phyloP scores from a whole-genome alignment of 2,329 filamentous ascomycete genomes.

The Fusarium ambrosium region DNA sequence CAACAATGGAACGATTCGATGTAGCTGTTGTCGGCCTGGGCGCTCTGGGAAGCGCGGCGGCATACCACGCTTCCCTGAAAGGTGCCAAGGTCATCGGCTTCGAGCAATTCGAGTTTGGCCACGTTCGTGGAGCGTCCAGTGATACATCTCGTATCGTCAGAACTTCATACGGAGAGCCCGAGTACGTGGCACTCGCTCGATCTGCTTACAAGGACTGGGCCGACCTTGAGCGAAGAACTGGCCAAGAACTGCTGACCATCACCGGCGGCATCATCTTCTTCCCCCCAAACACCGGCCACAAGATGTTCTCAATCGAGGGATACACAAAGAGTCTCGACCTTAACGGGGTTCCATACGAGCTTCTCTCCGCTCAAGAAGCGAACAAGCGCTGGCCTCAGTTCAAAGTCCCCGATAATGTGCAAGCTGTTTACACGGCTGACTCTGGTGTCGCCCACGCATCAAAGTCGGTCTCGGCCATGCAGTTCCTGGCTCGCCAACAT shows the following conservation, averaged over 20 bases:
- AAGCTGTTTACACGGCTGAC: constrained; percentile 42
- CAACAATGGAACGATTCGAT: constrained; percentile 2
- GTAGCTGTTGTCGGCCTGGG: constrained; percentile 22
- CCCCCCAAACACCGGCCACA: constrained; percentile 10
- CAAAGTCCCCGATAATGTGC: constrained; percentile 19
- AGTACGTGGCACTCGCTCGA: constrained; percentile 42
- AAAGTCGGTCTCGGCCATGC: constrained; percentile 30
- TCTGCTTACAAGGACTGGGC: constrained; percentile 44
- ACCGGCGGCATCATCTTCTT: constrained; percentile 45
- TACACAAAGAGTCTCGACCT: constrained; percentile 26
- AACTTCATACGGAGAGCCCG: constrained; percentile 39
- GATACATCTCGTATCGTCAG: constrained; percentile 45
- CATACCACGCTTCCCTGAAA: constrained; percentile 35
- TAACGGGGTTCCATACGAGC: constrained; percentile 36
- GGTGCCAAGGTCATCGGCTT: constrained; percentile 42
- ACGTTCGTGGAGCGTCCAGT: constrained; percentile 43
- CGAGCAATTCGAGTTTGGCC: constrained; percentile 45
- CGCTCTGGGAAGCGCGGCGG: constrained; percentile 32
- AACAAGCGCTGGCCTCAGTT: constrained; percentile 41
- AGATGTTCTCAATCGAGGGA: not conserved
- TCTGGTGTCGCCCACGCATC: constrained; percentile 40
- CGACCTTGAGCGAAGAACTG: constrained; percentile 32
- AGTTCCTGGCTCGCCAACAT: constrained; percentile 23
- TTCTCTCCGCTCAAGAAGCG: constrained; percentile 30
- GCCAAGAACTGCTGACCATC: constrained; percentile 37